Evolutionary conservation across 192 early-diverging fungal species (phyloP).

Genomic region (Phlyctochytrium arcticum): DNA sequence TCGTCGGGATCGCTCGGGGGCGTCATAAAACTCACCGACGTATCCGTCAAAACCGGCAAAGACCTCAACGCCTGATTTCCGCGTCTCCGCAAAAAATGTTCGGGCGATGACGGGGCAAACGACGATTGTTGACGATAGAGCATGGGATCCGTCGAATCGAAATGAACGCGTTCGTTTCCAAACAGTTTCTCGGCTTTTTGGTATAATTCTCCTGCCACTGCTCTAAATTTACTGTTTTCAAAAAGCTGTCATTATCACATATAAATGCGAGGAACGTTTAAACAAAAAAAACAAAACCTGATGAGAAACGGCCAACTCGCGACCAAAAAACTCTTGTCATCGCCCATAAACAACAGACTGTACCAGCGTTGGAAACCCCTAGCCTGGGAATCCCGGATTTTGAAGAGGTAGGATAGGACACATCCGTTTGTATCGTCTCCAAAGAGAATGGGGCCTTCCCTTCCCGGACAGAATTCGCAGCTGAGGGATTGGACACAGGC

Average conservation of each 20-base stretch:
- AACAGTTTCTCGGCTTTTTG: constrained; percentile 40
- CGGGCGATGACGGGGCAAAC: constrained; percentile 25
- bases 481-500: constrained; percentile 43
- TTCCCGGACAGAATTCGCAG: constrained; percentile 58
- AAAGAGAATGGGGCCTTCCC: constrained; percentile 66
- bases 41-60: constrained; percentile 45
- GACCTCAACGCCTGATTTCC: constrained; percentile 47
- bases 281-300: constrained; percentile 34
- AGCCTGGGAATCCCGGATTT: constrained; percentile 61
- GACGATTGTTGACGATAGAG: constrained; percentile 1
- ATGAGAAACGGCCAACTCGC: constrained; percentile 66
- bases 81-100: constrained; percentile 49
- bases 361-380: constrained; percentile 58
- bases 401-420: constrained; percentile 71
- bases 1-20: too few relatives aligned
- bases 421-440: constrained; percentile 65
- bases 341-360: constrained; percentile 61
- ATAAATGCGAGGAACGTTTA: background rate
- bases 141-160: background rate
- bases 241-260: background rate
- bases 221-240: constrained; percentile 49
- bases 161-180: constrained; percentile 29
- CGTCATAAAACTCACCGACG: constrained; percentile 43
- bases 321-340: constrained; percentile 60
- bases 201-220: constrained; percentile 48